Conservation (phyloP, 305 asterid species). For the Stenogyne calaminthoides region DNA sequence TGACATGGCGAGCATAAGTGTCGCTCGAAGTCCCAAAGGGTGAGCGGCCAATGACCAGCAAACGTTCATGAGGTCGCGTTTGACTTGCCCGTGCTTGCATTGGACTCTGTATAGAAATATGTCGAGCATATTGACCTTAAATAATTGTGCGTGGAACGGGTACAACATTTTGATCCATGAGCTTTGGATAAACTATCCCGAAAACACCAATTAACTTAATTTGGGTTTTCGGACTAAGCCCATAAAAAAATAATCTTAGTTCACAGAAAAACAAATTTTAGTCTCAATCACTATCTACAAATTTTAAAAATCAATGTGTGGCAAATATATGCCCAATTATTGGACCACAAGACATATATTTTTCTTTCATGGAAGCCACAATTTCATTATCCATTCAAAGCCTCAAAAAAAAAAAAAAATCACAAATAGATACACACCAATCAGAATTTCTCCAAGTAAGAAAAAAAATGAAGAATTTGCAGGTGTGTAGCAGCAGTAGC, state of each 20-base stretch:
- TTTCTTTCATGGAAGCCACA: constrained; percentile 31
- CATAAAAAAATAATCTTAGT: not conserved
- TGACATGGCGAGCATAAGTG: too few relatives aligned
- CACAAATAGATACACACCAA: not conserved
- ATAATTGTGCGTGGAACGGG: too few relatives aligned
- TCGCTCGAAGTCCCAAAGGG: too few relatives aligned
- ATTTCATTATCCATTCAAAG: constrained; percentile 48
- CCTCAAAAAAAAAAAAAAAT: not conserved
- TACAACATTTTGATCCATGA: too few relatives aligned
- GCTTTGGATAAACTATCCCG: too few relatives aligned
- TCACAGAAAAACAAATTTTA: not conserved
- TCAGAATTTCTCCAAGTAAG: not conserved
- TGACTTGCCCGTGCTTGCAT: too few relatives aligned
- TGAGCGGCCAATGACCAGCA: too few relatives aligned
- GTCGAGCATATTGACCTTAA: too few relatives aligned
- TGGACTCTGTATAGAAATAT: too few relatives aligned
- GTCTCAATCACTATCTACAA: not conserved
- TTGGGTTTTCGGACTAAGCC: not conserved
- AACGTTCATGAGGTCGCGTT: too few relatives aligned
- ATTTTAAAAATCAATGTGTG: not conserved
- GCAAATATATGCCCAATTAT: not conserved
- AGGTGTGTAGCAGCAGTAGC: constrained; percentile 13
- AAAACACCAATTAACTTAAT: not conserved
- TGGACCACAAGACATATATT: not conserved
- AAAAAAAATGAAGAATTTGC: constrained; percentile 35